Evolutionary conservation across 768 basidiomycete species (phyloP), one percentile per base, ranked within the genome.

Genomic region (Lyophyllum atratum): DNA sequence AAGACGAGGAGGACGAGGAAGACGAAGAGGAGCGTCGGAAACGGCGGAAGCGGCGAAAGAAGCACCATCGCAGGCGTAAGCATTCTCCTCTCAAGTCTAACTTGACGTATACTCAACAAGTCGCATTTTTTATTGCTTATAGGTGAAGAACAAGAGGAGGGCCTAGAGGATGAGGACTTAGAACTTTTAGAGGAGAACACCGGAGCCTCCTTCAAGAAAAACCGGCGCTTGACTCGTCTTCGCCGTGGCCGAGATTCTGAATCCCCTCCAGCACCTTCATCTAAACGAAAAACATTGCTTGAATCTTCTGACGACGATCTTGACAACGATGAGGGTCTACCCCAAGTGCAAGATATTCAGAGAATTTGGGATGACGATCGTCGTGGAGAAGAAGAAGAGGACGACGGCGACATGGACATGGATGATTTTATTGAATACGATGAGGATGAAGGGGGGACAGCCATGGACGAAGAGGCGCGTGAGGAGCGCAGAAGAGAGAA

Each of bases 101-200:
- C 46, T n/a, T 55, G 54, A 51, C 57, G 17, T 45, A 47, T 58
- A 49, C 53, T 56, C 11, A 55, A 60, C 37, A 53, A 19, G 5
- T 45, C 45, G 2, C 22, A 24, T 44, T 29, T 19, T 46, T 24
- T 40, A 59, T 60, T 39, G 55, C 49, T 55, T 26, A 34, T 54
- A 70, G 63, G 62, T 71, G 77, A 76, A 65, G 77, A 80, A 60
- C 82, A 85, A 57, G 84, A 85, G 53, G 86, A 90, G 61, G 86
- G 76, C 15, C 73, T 98, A 49, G 95, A 97, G 61, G 97, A 98
- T 31, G 97, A 98, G 64, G 97, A 98, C 70, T 72, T 98, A 47
- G 95, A 94, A 26, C 64, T 84, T 80, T 86, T 77, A 80, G 97
- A 79, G 62, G 96, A 96, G 66, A 98, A 97, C 63, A 93, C 92